Evolutionary conservation across 2,329 filamentous ascomycete genomes (phyloP).

Genomic region (Dothideomycetes sp.): DNA sequence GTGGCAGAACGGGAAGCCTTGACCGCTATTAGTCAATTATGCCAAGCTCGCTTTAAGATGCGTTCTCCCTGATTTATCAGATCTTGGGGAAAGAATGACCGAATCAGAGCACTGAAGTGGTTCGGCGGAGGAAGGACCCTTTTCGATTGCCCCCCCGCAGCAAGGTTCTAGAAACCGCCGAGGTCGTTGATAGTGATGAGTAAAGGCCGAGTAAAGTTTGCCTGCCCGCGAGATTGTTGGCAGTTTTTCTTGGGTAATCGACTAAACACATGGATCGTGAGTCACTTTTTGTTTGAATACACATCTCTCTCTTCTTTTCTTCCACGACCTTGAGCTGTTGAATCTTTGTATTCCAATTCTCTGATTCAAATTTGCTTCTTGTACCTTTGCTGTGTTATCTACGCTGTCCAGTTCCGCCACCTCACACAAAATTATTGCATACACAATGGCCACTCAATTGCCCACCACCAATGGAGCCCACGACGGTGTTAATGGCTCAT

Average conservation of each 20-base stretch:
- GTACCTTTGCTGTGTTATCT: background rate
- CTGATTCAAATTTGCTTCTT: background rate
- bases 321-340: background rate
- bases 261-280: conserved; percentile 11
- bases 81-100: too few species aligned
- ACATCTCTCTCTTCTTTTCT: background rate
- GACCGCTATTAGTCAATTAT: too few species aligned
- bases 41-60: too few species aligned
- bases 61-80: too few species aligned
- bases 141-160: too few species aligned
- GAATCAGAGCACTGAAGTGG: too few species aligned
- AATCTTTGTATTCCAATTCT: background rate
- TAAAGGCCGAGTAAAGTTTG: too few species aligned
- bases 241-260: conserved; percentile 10
- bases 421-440: background rate
- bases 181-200: too few species aligned
- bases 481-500: conserved; percentile 22
- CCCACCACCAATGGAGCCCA: conserved; percentile 37
- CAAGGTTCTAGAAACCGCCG: too few species aligned
- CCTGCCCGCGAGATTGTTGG: background rate
- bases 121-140: too few species aligned
- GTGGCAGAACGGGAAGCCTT: too few species aligned
- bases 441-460: conserved; percentile 38
- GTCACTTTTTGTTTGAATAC: conserved; percentile 5
- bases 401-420: background rate